Evolutionary conservation across 306 rosid species (phyloP), one percentile per base, ranked within the genome.

Genomic region (Pterocarpus macrocarpus): DNA sequence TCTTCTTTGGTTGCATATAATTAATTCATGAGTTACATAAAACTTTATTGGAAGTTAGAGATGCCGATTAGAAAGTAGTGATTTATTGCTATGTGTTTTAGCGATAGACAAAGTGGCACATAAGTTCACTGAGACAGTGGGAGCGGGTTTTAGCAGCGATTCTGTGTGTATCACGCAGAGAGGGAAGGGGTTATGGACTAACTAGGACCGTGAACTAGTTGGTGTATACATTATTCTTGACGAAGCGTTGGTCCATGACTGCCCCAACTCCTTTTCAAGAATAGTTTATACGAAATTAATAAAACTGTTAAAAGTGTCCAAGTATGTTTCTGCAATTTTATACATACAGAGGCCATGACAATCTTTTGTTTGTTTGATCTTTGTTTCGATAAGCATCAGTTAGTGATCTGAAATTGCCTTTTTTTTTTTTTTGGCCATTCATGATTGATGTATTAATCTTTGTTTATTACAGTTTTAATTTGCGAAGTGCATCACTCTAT

Each of bases 31-130:
- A 73, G 32, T 28, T 35, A 11, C 52, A 15, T 53, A 32, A 12
- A 82, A 65, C 28, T 32, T 44, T 62, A 12, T 61, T 68, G 55
- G 73, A 61, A 73, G 67, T 74, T 74, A 22, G 41, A 58, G 72
- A 61, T 57, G 10, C 30, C 67, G 63, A 74, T 64, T n/a, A 38
- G 55, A 61, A 39, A 47, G 12, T 22, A 68, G 28, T 2, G 12
- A 50, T 73, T 45, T 58, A 30, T 64, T 38, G 75, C 71, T 72
- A 12, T 72, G 28, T 35, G 43, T 22, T 61, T 62, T 73, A 72
- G n/a, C 35, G 44, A 43, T 35, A 44, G 36, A 41, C 17, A 64
- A 50, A 64, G 15, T 45, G 34, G 61, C 75, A 45, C 32, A 38
- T 53, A 35, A 57, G 35, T 73, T 79, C 59, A 28, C 75, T 38